Conservation (phyloP, 352 stramenopile species). For the Plasmopara muralis region DNA sequence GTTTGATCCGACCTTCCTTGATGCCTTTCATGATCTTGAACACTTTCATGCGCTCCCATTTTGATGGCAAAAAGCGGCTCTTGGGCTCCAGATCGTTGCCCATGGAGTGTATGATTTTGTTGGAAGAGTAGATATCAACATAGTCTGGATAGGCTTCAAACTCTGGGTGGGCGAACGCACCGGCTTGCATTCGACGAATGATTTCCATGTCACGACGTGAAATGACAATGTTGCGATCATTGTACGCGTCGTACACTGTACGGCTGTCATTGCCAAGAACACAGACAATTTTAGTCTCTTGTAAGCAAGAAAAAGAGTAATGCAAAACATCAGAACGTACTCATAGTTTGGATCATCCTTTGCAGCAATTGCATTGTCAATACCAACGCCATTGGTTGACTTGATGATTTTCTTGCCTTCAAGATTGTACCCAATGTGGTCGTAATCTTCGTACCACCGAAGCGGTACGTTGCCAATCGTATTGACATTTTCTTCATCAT, state of each 20-base stretch:
- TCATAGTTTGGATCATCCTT: conserved; percentile 92
- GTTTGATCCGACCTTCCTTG: conserved; percentile 92
- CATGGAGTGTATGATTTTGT: conserved; percentile 86
- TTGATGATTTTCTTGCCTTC: conserved; percentile 96
- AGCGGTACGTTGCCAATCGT: conserved; percentile 97
- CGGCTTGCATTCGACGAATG: conserved; percentile 94
- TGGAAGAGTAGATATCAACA: conserved; percentile 84
- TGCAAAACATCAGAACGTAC: conserved; percentile 30
- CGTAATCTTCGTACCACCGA: conserved; percentile 99
- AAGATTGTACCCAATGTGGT: conserved; percentile 99
- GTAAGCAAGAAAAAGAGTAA: neutral
- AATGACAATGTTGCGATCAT: conserved; percentile 96
- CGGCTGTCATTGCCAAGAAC: conserved; percentile 37
- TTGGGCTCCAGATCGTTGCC: conserved; percentile 88
- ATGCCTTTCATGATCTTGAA: conserved; percentile 96
- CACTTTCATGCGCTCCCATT: conserved; percentile 98
- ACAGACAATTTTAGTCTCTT: conserved; percentile 12
- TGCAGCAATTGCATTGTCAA: conserved; percentile 83
- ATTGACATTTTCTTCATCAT: conserved; percentile 96
- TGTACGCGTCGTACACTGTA: conserved; percentile 98
- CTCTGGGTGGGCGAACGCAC: conserved; percentile 87
- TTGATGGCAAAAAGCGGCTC: conserved; percentile 92
- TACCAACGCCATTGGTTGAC: conserved; percentile 82
- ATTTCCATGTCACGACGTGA: conserved; percentile 96
- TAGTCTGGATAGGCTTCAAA: conserved; percentile 90